phyloP scores from a whole-genome alignment of 352 stramenopile species.

The Phytophthora tentaculata region DNA sequence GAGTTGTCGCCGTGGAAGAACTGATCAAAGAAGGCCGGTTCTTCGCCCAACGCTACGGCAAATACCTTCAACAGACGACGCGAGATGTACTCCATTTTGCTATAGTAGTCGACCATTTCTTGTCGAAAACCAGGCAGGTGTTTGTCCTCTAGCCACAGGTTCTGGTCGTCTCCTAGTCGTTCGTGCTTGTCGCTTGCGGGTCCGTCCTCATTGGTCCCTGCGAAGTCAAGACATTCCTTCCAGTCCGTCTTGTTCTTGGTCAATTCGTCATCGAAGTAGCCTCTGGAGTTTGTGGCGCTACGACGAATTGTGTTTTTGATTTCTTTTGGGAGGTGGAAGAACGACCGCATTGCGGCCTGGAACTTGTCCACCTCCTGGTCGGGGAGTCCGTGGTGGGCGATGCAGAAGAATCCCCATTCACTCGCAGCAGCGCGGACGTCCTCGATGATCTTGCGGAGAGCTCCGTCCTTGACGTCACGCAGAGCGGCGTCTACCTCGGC shows the following conservation, averaged over 20 bases:
- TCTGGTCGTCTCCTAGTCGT: conserved; percentile 86
- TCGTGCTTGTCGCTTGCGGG: conserved; percentile 56
- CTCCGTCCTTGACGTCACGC: conserved; percentile 8
- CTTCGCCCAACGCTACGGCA: conserved; percentile 51
- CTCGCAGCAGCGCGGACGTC: conserved; percentile 40
- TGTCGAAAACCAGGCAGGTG: conserved; percentile 62
- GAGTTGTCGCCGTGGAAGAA: conserved; percentile 81
- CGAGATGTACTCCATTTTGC: conserved; percentile 58
- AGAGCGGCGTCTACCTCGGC: conserved; percentile 40
- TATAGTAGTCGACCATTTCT: conserved; percentile 48
- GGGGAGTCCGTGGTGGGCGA: conserved; percentile 83
- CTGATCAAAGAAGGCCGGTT: conserved; percentile 58
- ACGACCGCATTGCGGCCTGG: conserved; percentile 65
- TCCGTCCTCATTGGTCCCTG: conserved; percentile 40
- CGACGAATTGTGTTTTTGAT: conserved; percentile 70
- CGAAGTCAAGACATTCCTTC: conserved; percentile 90
- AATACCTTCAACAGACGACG: conserved; percentile 63
- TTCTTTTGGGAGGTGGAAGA: conserved; percentile 84
- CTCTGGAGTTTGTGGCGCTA: conserved; percentile 82
- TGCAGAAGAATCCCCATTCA: conserved; percentile 95
- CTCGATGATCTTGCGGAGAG: conserved; percentile 49
- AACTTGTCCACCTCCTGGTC: conserved; percentile 73
- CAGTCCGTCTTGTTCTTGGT: conserved; percentile 94
- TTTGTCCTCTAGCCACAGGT: conserved; percentile 73
- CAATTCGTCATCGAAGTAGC: conserved; percentile 95